phyloP scores from a whole-genome alignment of 306 rosid species.

The Quercus aquifolioides region DNA sequence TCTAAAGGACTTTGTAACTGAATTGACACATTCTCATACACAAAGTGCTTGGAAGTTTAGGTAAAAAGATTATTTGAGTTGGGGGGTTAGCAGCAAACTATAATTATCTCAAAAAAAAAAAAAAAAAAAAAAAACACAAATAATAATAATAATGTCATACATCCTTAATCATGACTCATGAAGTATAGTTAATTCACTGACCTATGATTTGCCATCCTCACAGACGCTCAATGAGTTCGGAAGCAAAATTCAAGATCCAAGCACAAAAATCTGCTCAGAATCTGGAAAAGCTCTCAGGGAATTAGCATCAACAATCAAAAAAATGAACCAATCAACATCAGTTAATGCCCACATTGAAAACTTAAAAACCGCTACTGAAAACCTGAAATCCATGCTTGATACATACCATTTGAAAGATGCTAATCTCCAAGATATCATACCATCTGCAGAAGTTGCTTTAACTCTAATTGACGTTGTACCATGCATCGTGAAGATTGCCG shows the following conservation, averaged over 20 bases:
- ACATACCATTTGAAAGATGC: not conserved
- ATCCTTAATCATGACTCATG: too few species aligned
- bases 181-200: too few species aligned
- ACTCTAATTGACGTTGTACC: constrained; percentile 4
- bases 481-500: constrained; percentile 1
- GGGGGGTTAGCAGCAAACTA: accelerated
- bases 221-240: constrained; percentile 25
- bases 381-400: constrained; percentile 14
- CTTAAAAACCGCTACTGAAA: constrained; percentile 23
- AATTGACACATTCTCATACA: too few species aligned
- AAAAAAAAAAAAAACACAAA: too few species aligned
- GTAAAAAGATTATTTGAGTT: too few species aligned
- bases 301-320: constrained; percentile 25
- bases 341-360: constrained; percentile 24
- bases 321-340: constrained; percentile 24
- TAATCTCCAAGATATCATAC: not conserved
- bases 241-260: constrained; percentile 36
- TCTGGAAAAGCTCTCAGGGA: constrained; percentile 36
- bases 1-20: too few species aligned
- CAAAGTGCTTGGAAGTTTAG: too few species aligned
- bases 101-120: too few species aligned
- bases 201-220: not conserved
- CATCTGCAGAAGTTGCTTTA: not conserved
- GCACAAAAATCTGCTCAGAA: constrained; percentile 35
- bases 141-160: too few species aligned